Percentiles rank a stretch among this genome's conserved stretches.
These are phyloP conservation scores for Stevia rebaudiana DNA, from an alignment of 140 eudicot species.

Conservation along the genomic window DNA sequence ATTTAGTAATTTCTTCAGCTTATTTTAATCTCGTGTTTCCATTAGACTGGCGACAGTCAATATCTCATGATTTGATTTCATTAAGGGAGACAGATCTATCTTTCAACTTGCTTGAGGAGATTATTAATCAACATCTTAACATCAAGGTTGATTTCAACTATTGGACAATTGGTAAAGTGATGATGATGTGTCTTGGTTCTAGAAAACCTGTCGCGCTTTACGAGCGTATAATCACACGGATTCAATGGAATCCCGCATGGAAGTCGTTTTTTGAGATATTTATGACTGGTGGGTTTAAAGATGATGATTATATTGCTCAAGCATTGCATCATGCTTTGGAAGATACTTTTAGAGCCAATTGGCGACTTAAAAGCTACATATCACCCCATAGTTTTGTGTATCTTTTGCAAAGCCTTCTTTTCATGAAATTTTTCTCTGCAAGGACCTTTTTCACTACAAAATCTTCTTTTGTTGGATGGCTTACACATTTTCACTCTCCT, in stretches of 20 bases:
- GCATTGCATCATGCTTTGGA: conserved; percentile 31
- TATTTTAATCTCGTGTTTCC: conserved; percentile 42
- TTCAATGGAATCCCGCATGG: conserved; percentile 31
- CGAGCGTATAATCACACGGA: conserved; percentile 10
- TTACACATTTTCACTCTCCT: conserved; percentile 17
- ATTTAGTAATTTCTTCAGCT: conserved; percentile 11
- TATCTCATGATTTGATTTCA: conserved; percentile 29
- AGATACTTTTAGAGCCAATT: conserved; percentile 33
- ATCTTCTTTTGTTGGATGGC: conserved; percentile 57
- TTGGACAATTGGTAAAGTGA: conserved; percentile 47
- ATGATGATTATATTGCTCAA: conserved; percentile 7
- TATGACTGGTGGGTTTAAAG: not conserved
- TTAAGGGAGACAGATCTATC: conserved; percentile 39
- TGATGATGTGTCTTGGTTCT: conserved; percentile 50
- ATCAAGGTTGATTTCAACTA: conserved; percentile 25
- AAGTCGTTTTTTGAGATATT: conserved; percentile 25
- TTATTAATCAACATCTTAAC: conserved; percentile 20
- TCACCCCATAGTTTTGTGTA: conserved; percentile 52
- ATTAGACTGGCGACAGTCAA: conserved; percentile 44
- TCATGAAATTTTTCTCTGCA: conserved; percentile 25
- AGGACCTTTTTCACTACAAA: conserved; percentile 36
- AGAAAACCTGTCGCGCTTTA: conserved; percentile 23
- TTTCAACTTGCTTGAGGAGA: conserved; percentile 37
- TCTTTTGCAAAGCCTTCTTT: conserved; percentile 44
- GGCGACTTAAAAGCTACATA: conserved; percentile 38